Conservation (phyloP, 2,329 filamentous ascomycete species). For the Cyphellophora attinorum region DNA sequence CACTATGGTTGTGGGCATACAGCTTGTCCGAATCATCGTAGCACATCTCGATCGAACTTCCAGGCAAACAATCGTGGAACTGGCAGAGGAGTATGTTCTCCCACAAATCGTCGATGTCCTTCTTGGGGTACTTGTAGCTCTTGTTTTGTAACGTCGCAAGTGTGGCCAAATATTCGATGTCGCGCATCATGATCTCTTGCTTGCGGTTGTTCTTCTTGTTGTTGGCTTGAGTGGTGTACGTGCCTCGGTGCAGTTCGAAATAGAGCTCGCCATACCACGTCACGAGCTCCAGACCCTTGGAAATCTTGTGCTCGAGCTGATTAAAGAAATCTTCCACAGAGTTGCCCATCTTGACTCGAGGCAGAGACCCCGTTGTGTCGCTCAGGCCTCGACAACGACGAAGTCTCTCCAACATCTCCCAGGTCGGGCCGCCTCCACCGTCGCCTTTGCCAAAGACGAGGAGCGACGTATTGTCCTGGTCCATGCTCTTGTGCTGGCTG, state of each 20-base stretch:
- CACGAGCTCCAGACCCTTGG: conserved; percentile 59
- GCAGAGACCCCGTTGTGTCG: conserved; percentile 73
- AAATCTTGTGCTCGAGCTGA: conserved; percentile 67
- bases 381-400: conserved; percentile 83
- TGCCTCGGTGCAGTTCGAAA: conserved; percentile 93
- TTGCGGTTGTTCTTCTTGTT: conserved; percentile 93
- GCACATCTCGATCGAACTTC: conserved; percentile 94
- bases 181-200: conserved; percentile 73
- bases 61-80: conserved; percentile 94
- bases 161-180: conserved; percentile 81
- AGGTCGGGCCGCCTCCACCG: conserved; percentile 89
- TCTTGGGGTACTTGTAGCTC: conserved; percentile 82
- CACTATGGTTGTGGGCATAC: conserved; percentile 74
- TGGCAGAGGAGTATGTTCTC: conserved; percentile 84
- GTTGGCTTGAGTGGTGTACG: conserved; percentile 94
- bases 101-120: conserved; percentile 94
- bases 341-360: conserved; percentile 77
- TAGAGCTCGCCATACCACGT: conserved; percentile 99
- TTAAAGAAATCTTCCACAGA: conserved; percentile 95
- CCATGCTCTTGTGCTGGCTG: conserved; percentile 87
- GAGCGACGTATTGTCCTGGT: conserved; percentile 81
- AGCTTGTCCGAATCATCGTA: conserved; percentile 91
- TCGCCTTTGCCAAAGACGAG: conserved; percentile 96
- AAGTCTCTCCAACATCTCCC: conserved; percentile 88
- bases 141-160: conserved; percentile 65